Evolutionary conservation across 2,329 filamentous ascomycete species (phyloP).

Genomic region (Bipolaris sorokiniana): DNA sequence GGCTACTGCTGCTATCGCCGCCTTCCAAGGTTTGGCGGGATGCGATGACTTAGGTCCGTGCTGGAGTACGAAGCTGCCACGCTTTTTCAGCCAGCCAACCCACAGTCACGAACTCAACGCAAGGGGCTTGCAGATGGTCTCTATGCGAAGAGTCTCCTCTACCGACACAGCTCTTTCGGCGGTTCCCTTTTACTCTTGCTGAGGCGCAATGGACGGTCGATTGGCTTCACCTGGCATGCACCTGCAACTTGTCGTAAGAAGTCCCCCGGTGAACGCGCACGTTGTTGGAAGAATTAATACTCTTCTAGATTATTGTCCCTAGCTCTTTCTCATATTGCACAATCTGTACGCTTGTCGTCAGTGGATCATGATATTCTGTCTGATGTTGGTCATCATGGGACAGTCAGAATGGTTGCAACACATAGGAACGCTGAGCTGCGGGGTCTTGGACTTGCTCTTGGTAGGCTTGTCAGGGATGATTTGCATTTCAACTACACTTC

Average conservation of each 20-base stretch:
- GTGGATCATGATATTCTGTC: constrained; percentile 4
- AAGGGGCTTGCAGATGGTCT: constrained; percentile 2
- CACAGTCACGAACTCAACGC: constrained; percentile 7
- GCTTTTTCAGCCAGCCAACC: constrained; percentile 15
- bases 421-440: constrained; percentile 20
- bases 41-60: constrained; percentile 33
- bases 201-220: constrained; percentile 12
- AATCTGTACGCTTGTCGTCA: constrained; percentile 8
- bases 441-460: constrained; percentile 13
- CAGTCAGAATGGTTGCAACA: constrained; percentile 13
- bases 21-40: constrained; percentile 36
- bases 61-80: constrained; percentile 29
- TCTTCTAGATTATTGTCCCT: constrained; percentile 1
- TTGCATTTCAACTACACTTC: constrained; percentile 28
- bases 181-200: constrained; percentile 14
- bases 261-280: constrained; percentile 19
- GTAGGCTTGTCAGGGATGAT: constrained; percentile 11
- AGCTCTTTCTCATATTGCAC: constrained; percentile 15
- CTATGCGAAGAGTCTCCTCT: constrained; percentile 4
- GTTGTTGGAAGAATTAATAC: constrained; percentile 3
- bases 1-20: constrained; percentile 29
- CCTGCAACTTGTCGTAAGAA: constrained; percentile 19
- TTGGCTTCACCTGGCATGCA: constrained; percentile 21
- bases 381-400: constrained; percentile 10
- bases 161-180: constrained; percentile 8